A percentile compares a stretch with the other conserved stretches of the same genome.
Conservation (phyloP, 805 yeast genomes). For the Metschnikowia proteae region DNA sequence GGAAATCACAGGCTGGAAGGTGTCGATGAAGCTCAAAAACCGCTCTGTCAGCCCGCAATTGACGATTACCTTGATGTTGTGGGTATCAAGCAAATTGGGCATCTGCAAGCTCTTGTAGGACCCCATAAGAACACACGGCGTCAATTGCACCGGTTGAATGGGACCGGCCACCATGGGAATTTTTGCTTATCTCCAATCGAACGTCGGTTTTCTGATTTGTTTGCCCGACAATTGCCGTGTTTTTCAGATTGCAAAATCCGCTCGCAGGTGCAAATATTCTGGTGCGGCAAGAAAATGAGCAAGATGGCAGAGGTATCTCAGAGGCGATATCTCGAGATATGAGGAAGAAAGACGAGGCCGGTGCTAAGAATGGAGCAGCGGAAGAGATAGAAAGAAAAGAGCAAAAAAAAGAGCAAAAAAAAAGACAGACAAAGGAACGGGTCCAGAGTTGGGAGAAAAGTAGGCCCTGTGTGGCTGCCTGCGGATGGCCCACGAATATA, state of each 20-base stretch:
- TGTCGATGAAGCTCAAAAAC: conserved; percentile 27
- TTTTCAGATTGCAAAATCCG: background rate
- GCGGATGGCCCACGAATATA: conserved; percentile 3
- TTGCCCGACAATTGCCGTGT: no score
- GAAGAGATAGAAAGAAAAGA: background rate
- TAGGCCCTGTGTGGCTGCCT: background rate
- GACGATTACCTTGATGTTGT: conserved; percentile 35
- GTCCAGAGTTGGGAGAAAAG: background rate
- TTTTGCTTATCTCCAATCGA: background rate
- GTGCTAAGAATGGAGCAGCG: no score
- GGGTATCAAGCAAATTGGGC: conserved; percentile 15
- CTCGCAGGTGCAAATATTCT: background rate
- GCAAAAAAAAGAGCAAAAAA: background rate
- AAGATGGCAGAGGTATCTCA: background rate
- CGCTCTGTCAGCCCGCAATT: conserved; percentile 34
- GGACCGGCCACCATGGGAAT: conserved; percentile 5
- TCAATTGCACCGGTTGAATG: conserved; percentile 8
- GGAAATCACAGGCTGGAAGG: conserved; percentile 22
- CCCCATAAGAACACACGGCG: conserved; percentile 15
- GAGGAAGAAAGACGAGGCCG: no score
- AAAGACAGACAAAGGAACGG: background rate
- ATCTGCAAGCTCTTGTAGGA: conserved; percentile 9
- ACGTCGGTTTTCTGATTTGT: no score
- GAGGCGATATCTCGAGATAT: background rate
- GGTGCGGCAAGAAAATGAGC: conserved; percentile 1